Percentiles rank a stretch among this genome's conserved stretches.
Evolutionary conservation across 2,329 filamentous ascomycete species (phyloP).

Genomic region (Claviceps pusilla): DNA sequence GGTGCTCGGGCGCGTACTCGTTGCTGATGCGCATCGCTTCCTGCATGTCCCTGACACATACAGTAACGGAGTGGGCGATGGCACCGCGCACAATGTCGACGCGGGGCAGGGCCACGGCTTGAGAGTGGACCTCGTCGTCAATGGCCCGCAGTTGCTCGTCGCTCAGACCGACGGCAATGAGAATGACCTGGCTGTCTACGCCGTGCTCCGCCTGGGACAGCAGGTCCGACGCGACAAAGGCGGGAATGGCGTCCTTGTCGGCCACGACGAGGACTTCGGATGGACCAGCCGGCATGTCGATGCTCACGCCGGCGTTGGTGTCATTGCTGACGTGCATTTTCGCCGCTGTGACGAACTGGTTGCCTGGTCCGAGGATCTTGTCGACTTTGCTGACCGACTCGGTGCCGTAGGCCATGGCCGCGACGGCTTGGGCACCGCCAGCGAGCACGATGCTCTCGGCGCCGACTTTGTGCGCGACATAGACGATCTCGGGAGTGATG

Average conservation of each 20-base stretch:
- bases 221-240: slow-evolving; percentile 88
- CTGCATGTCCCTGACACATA: slow-evolving; percentile 54
- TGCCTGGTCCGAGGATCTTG: slow-evolving; percentile 94
- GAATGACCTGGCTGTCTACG: slow-evolving; percentile 85
- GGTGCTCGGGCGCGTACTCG: slow-evolving; percentile 85
- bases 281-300: slow-evolving; percentile 96
- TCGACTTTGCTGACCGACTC: slow-evolving; percentile 91
- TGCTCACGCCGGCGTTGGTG: slow-evolving; percentile 84
- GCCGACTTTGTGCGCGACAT: slow-evolving; percentile 90
- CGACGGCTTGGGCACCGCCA: slow-evolving; percentile 87
- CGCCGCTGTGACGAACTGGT: slow-evolving; percentile 94
- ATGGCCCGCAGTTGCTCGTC: slow-evolving; percentile 65
- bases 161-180: slow-evolving; percentile 68
- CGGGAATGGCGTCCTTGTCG: slow-evolving; percentile 74
- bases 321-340: slow-evolving; percentile 99
- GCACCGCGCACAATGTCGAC: slow-evolving; percentile 86
- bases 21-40: slow-evolving; percentile 78
- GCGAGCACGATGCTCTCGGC: slow-evolving; percentile 92
- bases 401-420: slow-evolving; percentile 93
- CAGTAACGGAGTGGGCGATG: slow-evolving; percentile 82
- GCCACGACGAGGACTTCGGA: slow-evolving; percentile 95
- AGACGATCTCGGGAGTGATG: slow-evolving; percentile 92
- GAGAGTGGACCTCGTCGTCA: slow-evolving; percentile 77
- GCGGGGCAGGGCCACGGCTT: slow-evolving; percentile 73
- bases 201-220: slow-evolving; percentile 95